A percentile compares a stretch with the other conserved stretches of the same genome.
These are phyloP conservation scores for Pittosporum tobira DNA, from an alignment of 129 eudicot genomes.

Conservation along the genomic window DNA sequence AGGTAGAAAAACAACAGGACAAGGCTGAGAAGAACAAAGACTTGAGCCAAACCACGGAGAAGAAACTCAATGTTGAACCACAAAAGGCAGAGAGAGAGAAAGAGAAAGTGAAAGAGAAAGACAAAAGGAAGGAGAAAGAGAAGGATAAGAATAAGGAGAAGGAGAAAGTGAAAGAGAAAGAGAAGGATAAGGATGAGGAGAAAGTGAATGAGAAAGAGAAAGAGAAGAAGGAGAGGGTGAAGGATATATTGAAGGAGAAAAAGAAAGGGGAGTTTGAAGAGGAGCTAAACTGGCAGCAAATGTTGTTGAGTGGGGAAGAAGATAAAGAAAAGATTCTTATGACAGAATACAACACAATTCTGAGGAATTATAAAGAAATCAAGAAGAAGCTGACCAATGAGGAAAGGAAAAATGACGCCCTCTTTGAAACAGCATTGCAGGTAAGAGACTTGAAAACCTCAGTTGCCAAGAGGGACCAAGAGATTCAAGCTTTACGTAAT, in stretches of 20 bases:
- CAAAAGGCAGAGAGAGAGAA: slow-evolving; percentile 9
- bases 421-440: slow-evolving; percentile 29
- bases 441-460: slow-evolving; percentile 35
- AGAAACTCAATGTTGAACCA: slow-evolving; percentile 5
- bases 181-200: slow-evolving; percentile 2
- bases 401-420: slow-evolving; percentile 40
- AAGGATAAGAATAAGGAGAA: no score
- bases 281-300: slow-evolving; percentile 48
- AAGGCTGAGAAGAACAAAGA: slow-evolving; percentile 7
- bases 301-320: slow-evolving; percentile 64
- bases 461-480: slow-evolving; percentile 46
- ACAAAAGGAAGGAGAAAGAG: slow-evolving; percentile 6
- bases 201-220: slow-evolving; percentile 6
- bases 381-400: slow-evolving; percentile 48
- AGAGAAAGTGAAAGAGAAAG: neutral
- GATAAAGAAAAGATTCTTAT: slow-evolving; percentile 58
- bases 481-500: slow-evolving; percentile 39
- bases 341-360: slow-evolving; percentile 53
- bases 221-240: no score
- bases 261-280: slow-evolving; percentile 12
- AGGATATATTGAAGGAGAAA: slow-evolving; percentile 9
- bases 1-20: slow-evolving; percentile 16
- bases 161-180: slow-evolving; percentile 4
- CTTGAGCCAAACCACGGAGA: neutral
- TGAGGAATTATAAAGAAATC: slow-evolving; percentile 58